Evolutionary conservation across 2,329 filamentous ascomycete genomes (phyloP), one percentile per base, ranked within the genome.

Genomic region (Microdochium trichocladiopsis): DNA sequence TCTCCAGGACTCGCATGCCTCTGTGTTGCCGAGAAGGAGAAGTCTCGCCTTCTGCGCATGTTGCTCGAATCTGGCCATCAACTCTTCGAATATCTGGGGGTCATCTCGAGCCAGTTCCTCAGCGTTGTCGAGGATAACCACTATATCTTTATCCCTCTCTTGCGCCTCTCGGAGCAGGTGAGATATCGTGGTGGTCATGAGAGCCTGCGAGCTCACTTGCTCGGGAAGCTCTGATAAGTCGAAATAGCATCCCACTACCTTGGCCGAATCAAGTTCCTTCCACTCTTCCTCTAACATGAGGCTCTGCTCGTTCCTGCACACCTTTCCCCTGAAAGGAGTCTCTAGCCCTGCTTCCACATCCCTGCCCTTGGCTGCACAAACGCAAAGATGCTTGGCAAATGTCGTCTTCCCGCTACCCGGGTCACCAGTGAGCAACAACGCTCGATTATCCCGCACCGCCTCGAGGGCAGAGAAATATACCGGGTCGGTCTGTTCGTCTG

Each of bases 391-490:
- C 41, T 37, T 51, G 16, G 50, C 50, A 25, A 51, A 48, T 18
- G 22, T 51, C 31, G 50, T 51, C 50, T 48, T 48, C 4, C 50
- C 41, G 10, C 21, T 18, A 10, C 50, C 50, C 14, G 21, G 21
- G 3, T 6, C 16, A n/a, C 50, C 50, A 10, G 23, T 51, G 21
- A 51, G 25, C 3, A 51, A 18, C 8, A 51, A 14, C 22, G 48
- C 14, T 6, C 31, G 16, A 18, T 51, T 22, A 24, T 51, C 50
- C 12, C 50, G 50, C 24, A 51, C 24, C 12, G 25, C n/a, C 43
- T 48, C 25, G 11, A 51, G 25, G 21, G 50, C 41, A n/a, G 50
- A 25, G 50, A 51, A 47, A 31, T 51, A 36, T 14, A 51, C 41
- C 11, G 50, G 37, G 18, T 6, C 9, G 16, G 41, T 43, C 9